Base-by-base conservation (phyloP, 495 filamentous ascomycete genomes). In the Pyrenula aspistea region DNA sequence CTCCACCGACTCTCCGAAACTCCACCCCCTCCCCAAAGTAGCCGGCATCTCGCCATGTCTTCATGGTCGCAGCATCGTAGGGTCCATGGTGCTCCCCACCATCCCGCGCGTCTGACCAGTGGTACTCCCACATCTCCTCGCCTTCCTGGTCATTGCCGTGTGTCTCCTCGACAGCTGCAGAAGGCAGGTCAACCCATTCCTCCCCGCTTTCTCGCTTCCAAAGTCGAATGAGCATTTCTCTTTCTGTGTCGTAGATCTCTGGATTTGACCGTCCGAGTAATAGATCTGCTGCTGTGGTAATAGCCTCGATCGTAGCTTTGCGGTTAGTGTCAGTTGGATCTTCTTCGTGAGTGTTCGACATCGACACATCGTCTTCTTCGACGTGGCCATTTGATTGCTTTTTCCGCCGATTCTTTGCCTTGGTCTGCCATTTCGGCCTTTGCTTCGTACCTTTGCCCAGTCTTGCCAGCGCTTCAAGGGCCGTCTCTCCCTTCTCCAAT, bases 1-100 rank as follows among this genome's bases (percentile, higher is more conserved):
- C 64, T 24, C 80, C 77, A 12, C 81, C 84, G 2, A 73, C 80
- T 49, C 69, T 75, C 55, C 86, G 75, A 64, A 97, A 97, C 67
- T 97, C 92, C 22, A 95, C 88, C 0, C 89, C 92, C 61, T 95
- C 88, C 1, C 85, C 89, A 72, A 98, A 98, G 61, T 96, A 97
- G 2, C 94, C 94, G 11, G 89, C 89, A 55, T 85, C 79, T 58
- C 84, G 80, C 93, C 93, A 98, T 0, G 86, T 84, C 51, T 78
- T 77, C 93, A 98, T 98, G 53, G 84, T 89, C 0, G 73, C 62
- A 12, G 79, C 83, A 63, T 95, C 88, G 66, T 91, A 98, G 0
- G 91, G 91, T 0, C 93, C 94, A 68, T 97, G 87, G 25, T 79
- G 77, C 53, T 83, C 77, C 0, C 81, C 88, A 2, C 82, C 85